Conservation (phyloP, 2,329 filamentous ascomycete species). For the Clonostachys rhizophaga region DNA sequence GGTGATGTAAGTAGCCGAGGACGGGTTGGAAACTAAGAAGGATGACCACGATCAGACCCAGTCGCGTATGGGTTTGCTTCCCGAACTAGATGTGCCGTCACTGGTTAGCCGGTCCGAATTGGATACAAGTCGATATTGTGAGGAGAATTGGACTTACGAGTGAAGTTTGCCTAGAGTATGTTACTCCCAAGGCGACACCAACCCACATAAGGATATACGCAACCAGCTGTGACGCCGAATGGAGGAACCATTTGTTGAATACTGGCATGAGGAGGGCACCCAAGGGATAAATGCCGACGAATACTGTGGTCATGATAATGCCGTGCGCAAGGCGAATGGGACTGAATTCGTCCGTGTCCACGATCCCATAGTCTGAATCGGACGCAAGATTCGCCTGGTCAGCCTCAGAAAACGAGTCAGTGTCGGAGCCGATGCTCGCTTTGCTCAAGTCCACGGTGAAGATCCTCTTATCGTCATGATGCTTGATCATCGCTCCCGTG, state of each 20-base stretch:
- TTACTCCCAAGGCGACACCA: conserved; percentile 53
- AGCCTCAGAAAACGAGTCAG: conserved; percentile 41
- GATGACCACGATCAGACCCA: conserved; percentile 50
- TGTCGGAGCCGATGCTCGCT: conserved; percentile 38
- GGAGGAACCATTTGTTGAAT: conserved; percentile 51
- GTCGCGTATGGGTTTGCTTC: conserved; percentile 43
- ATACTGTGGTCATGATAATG: conserved; percentile 55
- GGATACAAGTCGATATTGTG: too few relatives aligned
- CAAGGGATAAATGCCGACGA: conserved; percentile 54
- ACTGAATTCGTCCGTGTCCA: conserved; percentile 4
- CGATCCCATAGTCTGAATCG: conserved; percentile 3
- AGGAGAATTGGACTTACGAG: too few relatives aligned
- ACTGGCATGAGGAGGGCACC: conserved; percentile 58
- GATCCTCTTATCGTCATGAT: conserved; percentile 36
- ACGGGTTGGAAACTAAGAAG: conserved; percentile 54
- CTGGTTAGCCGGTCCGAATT: too few relatives aligned
- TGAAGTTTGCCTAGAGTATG: conserved; percentile 21
- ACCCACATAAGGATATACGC: conserved; percentile 54
- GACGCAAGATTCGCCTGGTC: conserved; percentile 3
- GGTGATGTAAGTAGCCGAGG: conserved; percentile 54
- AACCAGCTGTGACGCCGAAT: conserved; percentile 50
- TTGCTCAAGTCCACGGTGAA: conserved; percentile 44
- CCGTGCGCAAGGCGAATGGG: conserved; percentile 44
- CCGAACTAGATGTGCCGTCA: conserved; percentile 35
- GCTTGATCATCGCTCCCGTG: too few relatives aligned